Base-by-base conservation (phyloP, 2,329 filamentous ascomycete species). In the Colletotrichum ledebouriae region DNA sequence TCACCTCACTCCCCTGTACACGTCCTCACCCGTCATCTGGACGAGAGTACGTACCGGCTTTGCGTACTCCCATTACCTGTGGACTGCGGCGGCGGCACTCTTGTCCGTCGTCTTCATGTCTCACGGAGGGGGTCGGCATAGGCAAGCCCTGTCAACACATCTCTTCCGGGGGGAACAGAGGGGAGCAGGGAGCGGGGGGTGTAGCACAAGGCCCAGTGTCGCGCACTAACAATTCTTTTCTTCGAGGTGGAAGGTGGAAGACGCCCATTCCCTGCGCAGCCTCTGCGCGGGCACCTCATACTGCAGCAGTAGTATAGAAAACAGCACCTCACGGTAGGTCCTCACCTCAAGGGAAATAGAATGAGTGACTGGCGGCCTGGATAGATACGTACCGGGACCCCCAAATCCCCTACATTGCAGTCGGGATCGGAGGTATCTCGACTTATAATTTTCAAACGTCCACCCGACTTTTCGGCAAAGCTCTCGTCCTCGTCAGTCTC, bases 201-300 rank as follows among this genome's bases (percentile, higher is more conserved):
- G 50, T 39, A 37, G 62, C 57, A 69, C 66, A 56, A 69, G 17
- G 47, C 5, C 22, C 6, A 56, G 56, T 56, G 66, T 69, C 56
- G 55, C 49, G 61, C 66, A 66, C 66, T 69, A 69, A 69, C 66
- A 69, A 69, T 69, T 68, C 17, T 22, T 66, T 69, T 60, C 22
- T 17, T 57, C 34, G 56, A 56, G 55, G 17, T 67, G 46, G 52
- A 37, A 46, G 52, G 46, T 61, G 22, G 65, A 63, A 39, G 53
- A 65, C 12, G 41, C 53, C 61, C 12, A 44, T 46, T 44, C 66
- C 66, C 62, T 69, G 61, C 41, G 47, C 53, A 34, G 25, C 37
- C 58, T n/a, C 34, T 25, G 25, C 25, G 25, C 25, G 25, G 25
- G 25, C 25, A 25, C 25, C 25, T 25, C 4, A 33, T 20, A 22